Conservation (phyloP, 2,329 filamentous ascomycete genomes). For the Microsporum ferrugineum region DNA sequence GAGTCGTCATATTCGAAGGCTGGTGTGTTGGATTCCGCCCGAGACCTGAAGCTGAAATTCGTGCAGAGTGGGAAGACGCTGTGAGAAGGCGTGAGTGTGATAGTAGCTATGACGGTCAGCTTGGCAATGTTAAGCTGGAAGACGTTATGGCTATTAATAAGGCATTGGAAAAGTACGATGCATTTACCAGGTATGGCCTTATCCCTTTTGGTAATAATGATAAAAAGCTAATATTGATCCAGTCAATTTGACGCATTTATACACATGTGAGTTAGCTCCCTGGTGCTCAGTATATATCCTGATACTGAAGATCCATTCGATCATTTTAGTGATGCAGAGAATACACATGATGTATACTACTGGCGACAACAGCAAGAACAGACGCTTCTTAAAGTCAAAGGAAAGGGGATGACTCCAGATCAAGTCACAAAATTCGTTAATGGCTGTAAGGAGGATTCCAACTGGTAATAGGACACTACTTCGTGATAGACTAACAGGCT, state of each 20-base stretch:
- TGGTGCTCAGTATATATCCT: background rate
- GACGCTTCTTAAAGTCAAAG: slow-evolving; percentile 53
- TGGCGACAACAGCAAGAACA: slow-evolving; percentile 78
- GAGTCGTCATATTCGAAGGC: slow-evolving; percentile 72
- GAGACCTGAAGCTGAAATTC: slow-evolving; percentile 44
- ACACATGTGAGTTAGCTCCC: slow-evolving; percentile 42
- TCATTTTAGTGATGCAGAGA: slow-evolving; percentile 51
- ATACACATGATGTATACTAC: slow-evolving; percentile 64
- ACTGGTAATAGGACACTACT: background rate
- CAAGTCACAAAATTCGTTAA: slow-evolving; percentile 67
- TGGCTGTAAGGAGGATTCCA: slow-evolving; percentile 39
- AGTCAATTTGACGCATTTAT: slow-evolving; percentile 51
- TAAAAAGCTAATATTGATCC: background rate
- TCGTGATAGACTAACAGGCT: background rate
- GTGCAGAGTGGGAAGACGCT: slow-evolving; percentile 43
- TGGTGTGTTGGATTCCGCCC: slow-evolving; percentile 81
- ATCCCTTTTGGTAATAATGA: slow-evolving; percentile 12
- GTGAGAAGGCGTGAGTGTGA: slow-evolving; percentile 35
- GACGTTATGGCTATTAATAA: slow-evolving; percentile 50
- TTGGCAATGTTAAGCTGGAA: slow-evolving; percentile 45
- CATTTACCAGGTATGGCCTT: slow-evolving; percentile 41
- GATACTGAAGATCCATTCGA: background rate
- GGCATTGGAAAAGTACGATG: slow-evolving; percentile 47
- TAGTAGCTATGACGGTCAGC: slow-evolving; percentile 37
- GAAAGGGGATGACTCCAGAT: slow-evolving; percentile 70